These are phyloP conservation scores for Tylopilus felleus DNA, from an alignment of 768 basidiomycete genomes.

Conservation along the genomic window DNA sequence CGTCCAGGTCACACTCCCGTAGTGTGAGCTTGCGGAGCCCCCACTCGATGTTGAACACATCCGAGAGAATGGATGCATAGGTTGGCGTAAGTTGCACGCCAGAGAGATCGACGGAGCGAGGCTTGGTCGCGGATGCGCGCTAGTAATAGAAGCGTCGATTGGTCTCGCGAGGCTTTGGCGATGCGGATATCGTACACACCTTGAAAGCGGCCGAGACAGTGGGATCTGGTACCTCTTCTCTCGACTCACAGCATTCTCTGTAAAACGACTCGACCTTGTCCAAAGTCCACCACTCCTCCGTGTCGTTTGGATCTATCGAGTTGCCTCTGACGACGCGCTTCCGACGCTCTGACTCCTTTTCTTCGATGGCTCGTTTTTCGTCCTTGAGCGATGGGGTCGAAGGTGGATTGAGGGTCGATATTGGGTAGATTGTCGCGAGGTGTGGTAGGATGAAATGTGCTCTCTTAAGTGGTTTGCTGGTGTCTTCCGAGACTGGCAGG, in stretches of 20 bases:
- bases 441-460: constrained; percentile 91
- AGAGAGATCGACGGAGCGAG: constrained; percentile 77
- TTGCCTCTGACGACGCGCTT: constrained; percentile 60
- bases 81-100: constrained; percentile 69
- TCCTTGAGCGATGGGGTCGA: constrained; percentile 74
- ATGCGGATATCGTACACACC: constrained; percentile 35
- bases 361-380: constrained; percentile 79
- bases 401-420: constrained; percentile 80
- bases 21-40: constrained; percentile 82
- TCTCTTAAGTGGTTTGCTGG: constrained; percentile 66
- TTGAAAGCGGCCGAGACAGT: constrained; percentile 68
- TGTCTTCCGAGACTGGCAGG: constrained; percentile 34
- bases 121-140: constrained; percentile 52
- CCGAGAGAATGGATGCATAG: constrained; percentile 78
- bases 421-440: constrained; percentile 86
- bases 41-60: constrained; percentile 92
- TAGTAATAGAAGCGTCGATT: constrained; percentile 18
- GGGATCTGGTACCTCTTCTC: constrained; percentile 67
- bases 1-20: constrained; percentile 85
- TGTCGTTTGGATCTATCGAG: constrained; percentile 33
- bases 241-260: constrained; percentile 75
- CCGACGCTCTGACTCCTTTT: constrained; percentile 67
- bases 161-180: not conserved
- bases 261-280: constrained; percentile 86
- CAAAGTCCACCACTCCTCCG: constrained; percentile 78